These are phyloP conservation scores for Pseudonitzschia delicatissima DNA, from an alignment of 108 stramenopile genomes.

Conservation along the genomic window DNA sequence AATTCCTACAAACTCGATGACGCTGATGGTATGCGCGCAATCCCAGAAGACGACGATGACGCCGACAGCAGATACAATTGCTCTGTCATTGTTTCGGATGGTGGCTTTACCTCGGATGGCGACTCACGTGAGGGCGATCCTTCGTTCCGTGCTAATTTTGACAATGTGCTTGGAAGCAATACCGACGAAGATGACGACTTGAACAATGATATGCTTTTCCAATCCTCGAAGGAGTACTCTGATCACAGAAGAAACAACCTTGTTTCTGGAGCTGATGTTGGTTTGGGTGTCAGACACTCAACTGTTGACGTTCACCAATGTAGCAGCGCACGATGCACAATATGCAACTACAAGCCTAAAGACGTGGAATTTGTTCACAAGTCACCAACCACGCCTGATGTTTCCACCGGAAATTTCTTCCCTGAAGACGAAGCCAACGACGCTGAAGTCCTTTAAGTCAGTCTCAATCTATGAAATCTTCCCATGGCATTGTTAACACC, in stretches of 20 bases:
- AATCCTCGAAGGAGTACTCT: conserved; percentile 11
- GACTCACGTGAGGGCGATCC: conserved; percentile 17
- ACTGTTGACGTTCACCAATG: conserved; percentile 47
- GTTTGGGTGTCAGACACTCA: conserved; percentile 24
- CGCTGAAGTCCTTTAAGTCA: no score
- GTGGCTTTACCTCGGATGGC: conserved; percentile 23
- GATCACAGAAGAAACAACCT: conserved; percentile 15
- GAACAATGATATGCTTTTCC: conserved; percentile 9
- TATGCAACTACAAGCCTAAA: conserved; percentile 32
- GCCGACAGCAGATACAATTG: conserved; percentile 1
- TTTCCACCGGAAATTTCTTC: neutral
- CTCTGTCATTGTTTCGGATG: conserved; percentile 30
- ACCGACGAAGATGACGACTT: conserved; percentile 19
- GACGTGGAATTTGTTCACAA: conserved; percentile 14
- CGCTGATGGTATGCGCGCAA: conserved; percentile 20
- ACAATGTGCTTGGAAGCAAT: conserved; percentile 19
- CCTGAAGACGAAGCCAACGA: no score
- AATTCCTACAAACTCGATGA: conserved; percentile 18
- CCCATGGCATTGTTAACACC: no score
- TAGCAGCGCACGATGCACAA: conserved; percentile 36
- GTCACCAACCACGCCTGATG: neutral
- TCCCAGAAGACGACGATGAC: conserved; percentile 28
- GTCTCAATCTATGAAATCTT: no score
- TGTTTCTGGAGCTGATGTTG: conserved; percentile 4
- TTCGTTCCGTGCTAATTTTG: conserved; percentile 2